Evolutionary conservation across 768 basidiomycete species (phyloP).

Genomic region (Kwoniella mangroviensis): DNA sequence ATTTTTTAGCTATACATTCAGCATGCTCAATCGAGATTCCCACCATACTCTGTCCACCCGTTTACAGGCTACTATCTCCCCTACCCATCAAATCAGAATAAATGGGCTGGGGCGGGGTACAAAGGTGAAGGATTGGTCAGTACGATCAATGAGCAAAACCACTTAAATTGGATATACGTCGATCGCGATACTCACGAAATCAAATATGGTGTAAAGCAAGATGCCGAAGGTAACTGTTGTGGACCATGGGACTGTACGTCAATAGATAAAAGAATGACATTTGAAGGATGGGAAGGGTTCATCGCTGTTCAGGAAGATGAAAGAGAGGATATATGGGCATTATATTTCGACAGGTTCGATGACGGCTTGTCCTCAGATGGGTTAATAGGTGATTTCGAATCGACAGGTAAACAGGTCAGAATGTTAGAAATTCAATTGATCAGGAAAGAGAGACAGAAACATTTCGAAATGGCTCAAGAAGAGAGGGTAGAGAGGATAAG

Average conservation of each 20-base stretch:
- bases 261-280: slow-evolving; percentile 17
- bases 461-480: slow-evolving; percentile 13
- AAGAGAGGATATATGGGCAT: slow-evolving; percentile 21
- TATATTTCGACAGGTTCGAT: slow-evolving; percentile 25
- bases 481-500: slow-evolving; percentile 16
- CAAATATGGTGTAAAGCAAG: slow-evolving; percentile 16
- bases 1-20: slow-evolving; percentile 11
- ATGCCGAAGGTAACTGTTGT: slow-evolving; percentile 6
- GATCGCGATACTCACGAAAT: slow-evolving; percentile 18
- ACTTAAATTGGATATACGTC: slow-evolving; percentile 24
- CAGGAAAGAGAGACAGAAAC: slow-evolving; percentile 12
- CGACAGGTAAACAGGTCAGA: slow-evolving; percentile 13
- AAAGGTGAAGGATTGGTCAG: slow-evolving; percentile 28
- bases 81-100: slow-evolving; percentile 18
- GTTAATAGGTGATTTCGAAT: slow-evolving; percentile 13
- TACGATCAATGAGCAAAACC: slow-evolving; percentile 21
- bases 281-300: slow-evolving; percentile 29
- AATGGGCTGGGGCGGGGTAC: slow-evolving; percentile 21
- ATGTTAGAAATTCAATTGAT: slow-evolving; percentile 24
- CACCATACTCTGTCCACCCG: slow-evolving; percentile 14
- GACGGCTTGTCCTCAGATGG: slow-evolving; percentile 19
- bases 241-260: slow-evolving; percentile 27
- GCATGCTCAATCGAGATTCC: slow-evolving; percentile 14
- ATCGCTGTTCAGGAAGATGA: slow-evolving; percentile 19
- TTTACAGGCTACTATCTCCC: slow-evolving; percentile 26